Percentiles rank a stretch among this genome's conserved stretches.
Conservation (phyloP, 2,329 filamentous ascomycete genomes). For the Neofusicoccum kwambonambiense region DNA sequence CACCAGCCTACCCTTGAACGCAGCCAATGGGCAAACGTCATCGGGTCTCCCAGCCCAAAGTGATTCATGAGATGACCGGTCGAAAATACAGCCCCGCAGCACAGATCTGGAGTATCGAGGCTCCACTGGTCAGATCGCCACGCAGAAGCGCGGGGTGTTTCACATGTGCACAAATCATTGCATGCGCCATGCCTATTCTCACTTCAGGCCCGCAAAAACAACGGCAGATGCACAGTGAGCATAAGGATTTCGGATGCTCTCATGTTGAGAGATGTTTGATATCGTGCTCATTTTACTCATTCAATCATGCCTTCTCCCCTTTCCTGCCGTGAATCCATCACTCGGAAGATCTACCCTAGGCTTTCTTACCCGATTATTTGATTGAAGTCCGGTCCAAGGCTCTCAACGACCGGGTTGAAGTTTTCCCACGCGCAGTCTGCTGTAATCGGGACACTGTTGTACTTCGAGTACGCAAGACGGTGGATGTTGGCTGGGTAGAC, state of each 20-base stretch:
- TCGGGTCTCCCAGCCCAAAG: not conserved
- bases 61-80: not conserved
- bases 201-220: not conserved
- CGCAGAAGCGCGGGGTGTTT: not conserved
- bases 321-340: not conserved
- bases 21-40: not conserved
- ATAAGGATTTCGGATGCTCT: not conserved
- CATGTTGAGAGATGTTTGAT: not conserved
- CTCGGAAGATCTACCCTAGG: not conserved
- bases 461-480: constrained; percentile 17
- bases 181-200: not conserved
- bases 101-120: not conserved
- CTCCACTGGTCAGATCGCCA: not conserved
- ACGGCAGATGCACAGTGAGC: not conserved
- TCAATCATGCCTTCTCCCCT: not conserved
- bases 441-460: constrained; percentile 15
- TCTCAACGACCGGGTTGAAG: constrained; percentile 16
- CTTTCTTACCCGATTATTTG: not conserved
- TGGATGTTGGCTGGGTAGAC: not conserved
- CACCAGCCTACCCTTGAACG: not conserved
- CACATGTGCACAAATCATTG: not conserved
- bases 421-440: constrained; percentile 16
- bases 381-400: constrained; percentile 11
- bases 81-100: not conserved
- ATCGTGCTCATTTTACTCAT: not conserved